A percentile compares a stretch with the other conserved stretches of the same genome.
Conservation (phyloP, 2,329 filamentous ascomycete species). For the Talaromyces sp. region DNA sequence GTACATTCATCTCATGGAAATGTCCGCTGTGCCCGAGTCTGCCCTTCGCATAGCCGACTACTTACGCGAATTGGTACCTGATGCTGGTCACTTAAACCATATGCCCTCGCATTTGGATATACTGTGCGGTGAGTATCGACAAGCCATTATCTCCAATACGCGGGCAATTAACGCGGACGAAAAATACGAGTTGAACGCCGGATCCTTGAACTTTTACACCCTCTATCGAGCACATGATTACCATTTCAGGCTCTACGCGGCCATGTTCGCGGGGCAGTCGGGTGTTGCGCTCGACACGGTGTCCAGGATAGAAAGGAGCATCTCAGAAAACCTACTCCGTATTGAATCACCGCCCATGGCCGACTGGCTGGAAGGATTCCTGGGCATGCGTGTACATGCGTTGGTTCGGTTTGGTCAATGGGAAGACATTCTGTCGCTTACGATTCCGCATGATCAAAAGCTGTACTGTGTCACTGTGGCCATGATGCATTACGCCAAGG, state of each 20-base stretch:
- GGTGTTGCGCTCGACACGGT: slow-evolving; percentile 57
- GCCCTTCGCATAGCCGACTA: slow-evolving; percentile 56
- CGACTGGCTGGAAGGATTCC: slow-evolving; percentile 13
- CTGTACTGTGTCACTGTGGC: slow-evolving; percentile 65
- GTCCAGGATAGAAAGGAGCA: slow-evolving; percentile 50
- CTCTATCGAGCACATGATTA: slow-evolving; percentile 67
- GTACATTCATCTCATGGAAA: slow-evolving; percentile 75
- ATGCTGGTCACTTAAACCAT: slow-evolving; percentile 63
- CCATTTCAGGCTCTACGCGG: slow-evolving; percentile 67
- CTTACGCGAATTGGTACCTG: slow-evolving; percentile 59
- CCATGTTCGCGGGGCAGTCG: slow-evolving; percentile 66
- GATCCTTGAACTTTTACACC: slow-evolving; percentile 65
- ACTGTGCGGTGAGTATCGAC: slow-evolving; percentile 62
- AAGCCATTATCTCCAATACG: slow-evolving; percentile 60
- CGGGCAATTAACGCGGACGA: slow-evolving; percentile 62
- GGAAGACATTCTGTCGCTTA: slow-evolving; percentile 12
- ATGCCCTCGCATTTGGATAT: slow-evolving; percentile 73
- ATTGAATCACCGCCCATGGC: slow-evolving; percentile 14
- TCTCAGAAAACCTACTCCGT: slow-evolving; percentile 55
- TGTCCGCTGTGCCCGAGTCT: slow-evolving; percentile 60
- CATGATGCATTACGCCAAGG: slow-evolving; percentile 60
- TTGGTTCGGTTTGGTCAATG: slow-evolving; percentile 14
- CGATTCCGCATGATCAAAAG: slow-evolving; percentile 30
- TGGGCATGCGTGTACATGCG: slow-evolving; percentile 11
- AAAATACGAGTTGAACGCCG: slow-evolving; percentile 53